These are phyloP conservation scores for Colletotrichum higginsianum DNA, from an alignment of 2,329 filamentous ascomycete species.

Conservation along the genomic window DNA sequence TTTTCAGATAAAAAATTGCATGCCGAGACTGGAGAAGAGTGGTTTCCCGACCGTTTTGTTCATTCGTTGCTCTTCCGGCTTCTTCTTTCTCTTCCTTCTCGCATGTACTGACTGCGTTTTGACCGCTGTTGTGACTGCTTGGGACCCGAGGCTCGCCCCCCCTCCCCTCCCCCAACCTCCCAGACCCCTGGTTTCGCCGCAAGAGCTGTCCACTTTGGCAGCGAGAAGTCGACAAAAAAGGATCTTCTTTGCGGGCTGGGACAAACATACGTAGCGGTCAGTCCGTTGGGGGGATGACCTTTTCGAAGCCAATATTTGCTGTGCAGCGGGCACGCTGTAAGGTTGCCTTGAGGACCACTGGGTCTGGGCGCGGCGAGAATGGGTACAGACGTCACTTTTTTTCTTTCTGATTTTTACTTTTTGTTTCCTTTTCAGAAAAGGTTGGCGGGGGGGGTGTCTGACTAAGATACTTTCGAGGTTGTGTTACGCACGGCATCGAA, in stretches of 20 bases:
- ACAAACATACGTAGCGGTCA: conserved; percentile 25
- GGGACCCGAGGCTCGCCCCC: conserved; percentile 21
- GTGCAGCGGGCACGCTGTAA: conserved; percentile 22
- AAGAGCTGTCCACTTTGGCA: conserved; percentile 26
- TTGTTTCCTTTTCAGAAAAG: too few relatives aligned
- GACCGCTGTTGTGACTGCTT: conserved; percentile 40
- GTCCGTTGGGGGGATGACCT: conserved; percentile 12
- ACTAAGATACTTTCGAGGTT: conserved; percentile 16
- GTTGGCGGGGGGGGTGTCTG: not conserved
- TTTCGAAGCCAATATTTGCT: conserved; percentile 22
- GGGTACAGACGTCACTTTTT: conserved; percentile 19
- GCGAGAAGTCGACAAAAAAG: conserved; percentile 9
- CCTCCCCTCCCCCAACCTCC: conserved; percentile 32
- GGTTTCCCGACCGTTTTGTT: too few relatives aligned
- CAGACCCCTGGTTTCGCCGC: conserved; percentile 25
- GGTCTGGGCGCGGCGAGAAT: conserved; percentile 24
- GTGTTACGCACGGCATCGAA: not conserved
- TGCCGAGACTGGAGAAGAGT: not conserved
- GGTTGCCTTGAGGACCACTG: conserved; percentile 15
- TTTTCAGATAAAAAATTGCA: not conserved
- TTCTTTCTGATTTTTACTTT: too few relatives aligned
- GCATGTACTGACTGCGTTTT: conserved; percentile 30
- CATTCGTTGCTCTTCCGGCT: too few relatives aligned
- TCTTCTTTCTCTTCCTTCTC: conserved; percentile 9
- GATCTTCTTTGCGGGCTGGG: not conserved